Base-by-base conservation (phyloP, 1,284 basidiomycete genomes). In the Apiotrichum gamsii region DNA sequence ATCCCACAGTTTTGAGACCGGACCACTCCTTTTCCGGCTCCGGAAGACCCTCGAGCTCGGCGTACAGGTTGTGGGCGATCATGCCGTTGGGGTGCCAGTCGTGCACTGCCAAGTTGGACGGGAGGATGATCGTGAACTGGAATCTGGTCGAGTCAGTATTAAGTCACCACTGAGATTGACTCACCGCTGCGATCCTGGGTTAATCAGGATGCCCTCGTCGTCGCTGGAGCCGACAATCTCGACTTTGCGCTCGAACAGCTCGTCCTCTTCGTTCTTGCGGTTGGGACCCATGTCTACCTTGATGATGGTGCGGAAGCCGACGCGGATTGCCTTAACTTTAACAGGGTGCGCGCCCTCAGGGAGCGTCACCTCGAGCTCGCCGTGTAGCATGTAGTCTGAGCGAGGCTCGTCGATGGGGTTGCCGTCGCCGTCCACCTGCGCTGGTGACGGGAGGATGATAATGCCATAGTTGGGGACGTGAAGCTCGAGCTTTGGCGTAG, bases 31-130 rank as follows among this genome's bases (percentile, higher is more conserved):
- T 13, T 13, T 29, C 31, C 4, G 42, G 25, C 16, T 49, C 46
- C 2, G 53, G 49, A n/a, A 55, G 16, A 5, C 61, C 61, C 39
- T 59, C 61, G 8, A 62, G 43, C 45, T 59, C 59, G 38, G 57
- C 61, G 25, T 56, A 60, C 5, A 62, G 47, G 34, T 54, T 43
- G 48, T 58, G 55, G 21, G 43, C 31, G 23, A 60, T 55, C 16
- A 43, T 53, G 10, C 57, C 59, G 34, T 60, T 62, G 16, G 49
- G 36, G 39, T 61, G 61, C 51, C 57, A 59, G 45, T 63, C 61
- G 47, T 61, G 59, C 25, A 52, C 51, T 5, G 59, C 56, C 10
- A 60, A 56, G 39, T 57, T 57, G 28, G 56, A 43, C 0, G 61
- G 61, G 3, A 63, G 38, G 45, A 58, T 58, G 24, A 63, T 33